Conservation (phyloP, 164 flowering plant species). For the Litsea cubeba region DNA sequence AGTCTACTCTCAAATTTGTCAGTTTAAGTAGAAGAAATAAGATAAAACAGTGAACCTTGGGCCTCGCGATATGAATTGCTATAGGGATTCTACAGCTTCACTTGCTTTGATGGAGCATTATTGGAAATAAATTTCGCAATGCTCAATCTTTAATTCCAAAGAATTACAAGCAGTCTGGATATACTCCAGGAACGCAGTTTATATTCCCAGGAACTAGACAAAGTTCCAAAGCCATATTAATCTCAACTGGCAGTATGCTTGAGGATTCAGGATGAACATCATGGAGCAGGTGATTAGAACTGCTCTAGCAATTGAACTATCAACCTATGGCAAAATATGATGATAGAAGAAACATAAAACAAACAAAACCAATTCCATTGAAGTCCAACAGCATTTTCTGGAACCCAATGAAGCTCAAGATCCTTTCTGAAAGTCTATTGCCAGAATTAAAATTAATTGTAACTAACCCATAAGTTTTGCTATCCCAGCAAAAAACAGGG, state of each 20-base stretch:
- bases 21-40: not conserved
- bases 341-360: not conserved
- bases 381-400: not conserved
- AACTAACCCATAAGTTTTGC: not conserved
- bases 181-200: not conserved
- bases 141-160: not conserved
- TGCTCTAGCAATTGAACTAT: not conserved
- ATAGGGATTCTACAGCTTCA: not conserved
- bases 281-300: not conserved
- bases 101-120: not conserved
- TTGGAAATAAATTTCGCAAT: not conserved
- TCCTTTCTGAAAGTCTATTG: not conserved
- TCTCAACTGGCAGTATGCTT: not conserved
- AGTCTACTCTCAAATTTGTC: not conserved
- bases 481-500: not conserved
- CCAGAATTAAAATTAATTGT: not conserved
- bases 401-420: not conserved
- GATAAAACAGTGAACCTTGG: not conserved
- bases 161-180: not conserved
- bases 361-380: not conserved
- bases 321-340: not conserved
- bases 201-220: not conserved
- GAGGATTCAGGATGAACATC: not conserved
- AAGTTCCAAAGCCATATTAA: not conserved
- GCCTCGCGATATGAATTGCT: not conserved